A percentile compares a stretch with the other conserved stretches of the same genome.
phyloP scores from a whole-genome alignment of 768 basidiomycete species.

The Termitomyces sp. region DNA sequence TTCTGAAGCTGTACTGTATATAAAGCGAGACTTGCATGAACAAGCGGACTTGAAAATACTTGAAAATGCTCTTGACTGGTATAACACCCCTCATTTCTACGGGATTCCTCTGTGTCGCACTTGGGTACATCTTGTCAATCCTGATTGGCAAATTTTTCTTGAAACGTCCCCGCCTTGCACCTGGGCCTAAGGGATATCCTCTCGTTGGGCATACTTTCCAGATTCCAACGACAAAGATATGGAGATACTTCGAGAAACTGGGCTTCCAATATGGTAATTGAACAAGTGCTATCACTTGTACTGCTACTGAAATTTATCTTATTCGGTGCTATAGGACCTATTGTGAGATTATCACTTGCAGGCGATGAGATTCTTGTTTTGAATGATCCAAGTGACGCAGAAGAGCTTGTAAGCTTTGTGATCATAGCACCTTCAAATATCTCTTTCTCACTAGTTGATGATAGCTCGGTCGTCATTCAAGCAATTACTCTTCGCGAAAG shows the following conservation, averaged over 20 bases:
- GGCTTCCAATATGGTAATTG: slow-evolving; percentile 6
- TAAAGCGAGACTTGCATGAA: no score
- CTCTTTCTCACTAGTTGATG: neutral
- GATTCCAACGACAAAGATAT: slow-evolving; percentile 6
- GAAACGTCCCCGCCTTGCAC: neutral
- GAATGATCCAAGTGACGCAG: slow-evolving; percentile 6
- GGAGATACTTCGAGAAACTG: slow-evolving; percentile 10
- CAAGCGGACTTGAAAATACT: no score
- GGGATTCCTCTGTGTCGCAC: neutral
- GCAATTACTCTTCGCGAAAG: slow-evolving; percentile 11
- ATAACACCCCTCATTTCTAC: neutral
- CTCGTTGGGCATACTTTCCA: slow-evolving; percentile 9
- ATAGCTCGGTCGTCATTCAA: slow-evolving; percentile 4
- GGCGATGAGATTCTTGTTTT: slow-evolving; percentile 9
- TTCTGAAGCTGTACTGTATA: no score
- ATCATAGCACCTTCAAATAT: neutral
- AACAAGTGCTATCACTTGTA: neutral
- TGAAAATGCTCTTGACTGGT: no score
- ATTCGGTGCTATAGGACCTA: neutral
- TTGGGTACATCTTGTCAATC: neutral
- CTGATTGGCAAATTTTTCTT: neutral
- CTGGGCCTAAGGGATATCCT: slow-evolving; percentile 7
- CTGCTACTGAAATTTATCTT: no score
- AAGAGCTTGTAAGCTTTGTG: slow-evolving; percentile 6
- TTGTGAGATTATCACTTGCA: slow-evolving; percentile 6